These are phyloP conservation scores for Microcera coccophila DNA, from an alignment of 2,329 filamentous ascomycete species.

Conservation along the genomic window DNA sequence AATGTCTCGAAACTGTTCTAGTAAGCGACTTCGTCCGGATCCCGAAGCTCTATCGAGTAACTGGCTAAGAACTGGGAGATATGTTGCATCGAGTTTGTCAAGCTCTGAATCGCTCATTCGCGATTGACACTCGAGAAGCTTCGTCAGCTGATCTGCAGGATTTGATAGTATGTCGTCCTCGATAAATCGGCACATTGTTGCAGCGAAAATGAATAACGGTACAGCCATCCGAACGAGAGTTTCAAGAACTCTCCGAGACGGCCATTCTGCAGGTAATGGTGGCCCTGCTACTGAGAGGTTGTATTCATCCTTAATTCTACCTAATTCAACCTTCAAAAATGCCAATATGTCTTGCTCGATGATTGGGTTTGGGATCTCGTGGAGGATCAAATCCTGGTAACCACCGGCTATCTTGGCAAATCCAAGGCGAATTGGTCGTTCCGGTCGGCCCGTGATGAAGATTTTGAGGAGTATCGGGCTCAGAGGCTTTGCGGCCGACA, in stretches of 20 bases:
- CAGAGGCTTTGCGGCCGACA: conserved; percentile 6
- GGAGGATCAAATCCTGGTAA: conserved; percentile 30
- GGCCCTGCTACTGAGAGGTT: conserved; percentile 8
- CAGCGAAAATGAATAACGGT: conserved; percentile 36
- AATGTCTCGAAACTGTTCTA: conserved; percentile 26
- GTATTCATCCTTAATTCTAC: conserved; percentile 24
- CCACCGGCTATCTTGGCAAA: conserved; percentile 28
- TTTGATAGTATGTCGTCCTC: conserved; percentile 10
- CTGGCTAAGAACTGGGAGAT: conserved; percentile 16
- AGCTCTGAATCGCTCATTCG: background rate
- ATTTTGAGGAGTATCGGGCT: conserved; percentile 21
- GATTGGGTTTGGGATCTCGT: conserved; percentile 30
- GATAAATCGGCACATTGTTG: conserved; percentile 31
- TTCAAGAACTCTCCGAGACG: conserved; percentile 6
- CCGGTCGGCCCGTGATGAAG: conserved; percentile 41
- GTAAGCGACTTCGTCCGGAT: background rate
- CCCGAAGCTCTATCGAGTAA: conserved; percentile 1
- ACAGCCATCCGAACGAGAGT: conserved; percentile 28
- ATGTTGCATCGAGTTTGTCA: conserved; percentile 10
- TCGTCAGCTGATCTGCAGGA: conserved; percentile 18
- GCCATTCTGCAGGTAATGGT: conserved; percentile 28
- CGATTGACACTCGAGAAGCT: conserved; percentile 15
- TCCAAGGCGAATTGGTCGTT: conserved; percentile 32
- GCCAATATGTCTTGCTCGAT: conserved; percentile 36
- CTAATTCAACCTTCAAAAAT: conserved; percentile 31